Conservation (phyloP, 108 stramenopile genomes). For the Aurantiochytrium sp. region DNA sequence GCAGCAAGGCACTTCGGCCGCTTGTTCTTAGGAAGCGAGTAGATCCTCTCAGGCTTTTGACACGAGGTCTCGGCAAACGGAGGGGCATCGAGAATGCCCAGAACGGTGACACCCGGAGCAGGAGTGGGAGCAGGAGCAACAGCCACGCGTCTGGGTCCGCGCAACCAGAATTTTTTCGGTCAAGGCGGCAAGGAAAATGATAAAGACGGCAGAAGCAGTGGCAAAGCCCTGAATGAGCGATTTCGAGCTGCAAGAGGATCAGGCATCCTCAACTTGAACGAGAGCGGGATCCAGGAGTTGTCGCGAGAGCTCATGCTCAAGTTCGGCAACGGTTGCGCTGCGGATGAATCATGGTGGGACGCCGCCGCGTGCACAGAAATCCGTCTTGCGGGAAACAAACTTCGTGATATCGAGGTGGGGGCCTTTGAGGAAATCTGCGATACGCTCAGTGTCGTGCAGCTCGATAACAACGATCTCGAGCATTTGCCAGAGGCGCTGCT, state of each 20-base stretch:
- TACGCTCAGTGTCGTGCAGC: not conserved
- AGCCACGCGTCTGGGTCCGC: not conserved
- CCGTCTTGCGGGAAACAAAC: not conserved
- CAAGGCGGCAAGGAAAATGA: not conserved
- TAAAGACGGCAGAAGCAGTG: not conserved
- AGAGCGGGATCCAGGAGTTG: not conserved
- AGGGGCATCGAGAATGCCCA: not conserved
- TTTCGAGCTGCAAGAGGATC: not conserved
- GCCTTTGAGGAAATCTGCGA: not conserved
- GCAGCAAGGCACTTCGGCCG: too few relatives aligned
- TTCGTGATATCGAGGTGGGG: not conserved
- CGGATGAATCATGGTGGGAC: not conserved
- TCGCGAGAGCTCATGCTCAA: not conserved
- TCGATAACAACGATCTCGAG: not conserved
- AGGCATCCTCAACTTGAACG: not conserved
- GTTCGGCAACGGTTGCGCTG: not conserved
- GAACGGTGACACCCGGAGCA: not conserved
- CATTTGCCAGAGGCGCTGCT: not conserved
- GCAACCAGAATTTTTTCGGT: not conserved
- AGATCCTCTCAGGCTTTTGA: too few relatives aligned
- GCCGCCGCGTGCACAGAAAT: not conserved
- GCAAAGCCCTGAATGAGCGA: not conserved
- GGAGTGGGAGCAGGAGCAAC: not conserved
- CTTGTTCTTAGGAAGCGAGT: too few relatives aligned
- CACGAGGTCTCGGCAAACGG: not conserved